Evolutionary conservation across 495 filamentous ascomycete genomes (phyloP).

Genomic region (Penicillium simplicissimum): DNA sequence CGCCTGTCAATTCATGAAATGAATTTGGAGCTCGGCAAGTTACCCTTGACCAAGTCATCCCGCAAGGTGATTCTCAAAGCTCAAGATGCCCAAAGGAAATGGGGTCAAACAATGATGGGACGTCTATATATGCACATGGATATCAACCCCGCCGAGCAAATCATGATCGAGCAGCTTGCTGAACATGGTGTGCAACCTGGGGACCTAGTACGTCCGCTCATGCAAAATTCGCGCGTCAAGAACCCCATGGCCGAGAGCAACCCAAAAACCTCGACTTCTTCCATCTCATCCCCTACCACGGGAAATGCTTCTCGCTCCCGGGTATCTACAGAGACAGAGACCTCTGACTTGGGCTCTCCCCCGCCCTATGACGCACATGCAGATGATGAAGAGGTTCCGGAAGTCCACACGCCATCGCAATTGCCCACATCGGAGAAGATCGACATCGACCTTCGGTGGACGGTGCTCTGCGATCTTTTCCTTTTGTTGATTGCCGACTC

Average conservation of each 20-base stretch:
- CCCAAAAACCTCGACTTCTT: constrained; percentile 34
- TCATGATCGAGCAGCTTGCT: constrained; percentile 98
- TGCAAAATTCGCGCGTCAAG: constrained; percentile 90
- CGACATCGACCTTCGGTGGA: constrained; percentile 97
- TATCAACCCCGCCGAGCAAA: constrained; percentile 80
- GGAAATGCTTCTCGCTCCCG: constrained; percentile 31
- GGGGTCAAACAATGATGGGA: constrained; percentile 96
- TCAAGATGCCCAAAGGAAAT: constrained; percentile 84
- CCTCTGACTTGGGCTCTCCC: constrained; percentile 51
- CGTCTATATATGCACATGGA: constrained; percentile 96
- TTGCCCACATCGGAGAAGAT: constrained; percentile 78
- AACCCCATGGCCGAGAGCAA: constrained; percentile 74
- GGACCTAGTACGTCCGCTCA: constrained; percentile 81
- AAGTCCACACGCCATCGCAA: constrained; percentile 77
- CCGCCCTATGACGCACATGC: constrained; percentile 73
- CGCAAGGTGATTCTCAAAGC: constrained; percentile 71
- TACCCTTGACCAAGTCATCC: constrained; percentile 52
- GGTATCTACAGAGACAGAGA: constrained; percentile 33
- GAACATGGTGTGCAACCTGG: constrained; percentile 84
- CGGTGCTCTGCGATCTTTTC: constrained; percentile 94
- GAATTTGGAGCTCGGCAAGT: constrained; percentile 60
- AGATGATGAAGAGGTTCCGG: constrained; percentile 63
- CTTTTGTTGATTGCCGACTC: constrained; percentile 93
- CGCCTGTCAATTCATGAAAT: constrained; percentile 77
- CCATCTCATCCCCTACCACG: constrained; percentile 28